Conservation (phyloP, 352 stramenopile genomes). For the Pythium aquatile region DNA sequence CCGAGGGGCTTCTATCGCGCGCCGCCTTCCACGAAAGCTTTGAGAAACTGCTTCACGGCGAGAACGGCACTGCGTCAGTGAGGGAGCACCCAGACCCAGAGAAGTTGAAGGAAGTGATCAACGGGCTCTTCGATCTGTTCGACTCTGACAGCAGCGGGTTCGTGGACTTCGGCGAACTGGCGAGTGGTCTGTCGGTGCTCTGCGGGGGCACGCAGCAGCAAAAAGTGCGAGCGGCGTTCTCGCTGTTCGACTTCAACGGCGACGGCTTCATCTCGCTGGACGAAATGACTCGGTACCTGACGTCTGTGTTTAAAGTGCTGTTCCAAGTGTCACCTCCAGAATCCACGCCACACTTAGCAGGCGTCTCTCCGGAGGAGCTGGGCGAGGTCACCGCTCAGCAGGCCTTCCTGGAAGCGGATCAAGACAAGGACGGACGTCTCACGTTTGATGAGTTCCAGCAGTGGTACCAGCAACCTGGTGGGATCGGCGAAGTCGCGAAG, state of each 20-base stretch:
- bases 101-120: slow-evolving; percentile 56
- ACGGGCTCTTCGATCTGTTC: slow-evolving; percentile 81
- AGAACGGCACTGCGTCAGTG: slow-evolving; percentile 15
- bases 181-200: slow-evolving; percentile 77
- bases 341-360: slow-evolving; percentile 37
- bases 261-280: slow-evolving; percentile 86
- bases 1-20: slow-evolving; percentile 68
- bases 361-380: slow-evolving; percentile 73
- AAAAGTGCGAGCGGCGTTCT: slow-evolving; percentile 83
- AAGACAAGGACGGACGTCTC: slow-evolving; percentile 69
- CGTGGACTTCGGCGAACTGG: slow-evolving; percentile 85
- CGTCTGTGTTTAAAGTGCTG: slow-evolving; percentile 85
- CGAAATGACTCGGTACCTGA: slow-evolving; percentile 87
- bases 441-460: slow-evolving; percentile 85
- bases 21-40: slow-evolving; percentile 82
- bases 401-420: slow-evolving; percentile 68
- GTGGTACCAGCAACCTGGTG: slow-evolving; percentile 79
- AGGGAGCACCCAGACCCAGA: slow-evolving; percentile 29
- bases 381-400: slow-evolving; percentile 77
- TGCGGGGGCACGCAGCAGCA: slow-evolving; percentile 84
- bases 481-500: slow-evolving; percentile 73
- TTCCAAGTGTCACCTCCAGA: slow-evolving; percentile 55
- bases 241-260: slow-evolving; percentile 87
- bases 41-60: slow-evolving; percentile 52
- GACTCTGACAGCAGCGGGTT: slow-evolving; percentile 66